Evolutionary conservation across 768 basidiomycete species (phyloP), one percentile per base, ranked within the genome.

Genomic region (Mycena galopus): DNA sequence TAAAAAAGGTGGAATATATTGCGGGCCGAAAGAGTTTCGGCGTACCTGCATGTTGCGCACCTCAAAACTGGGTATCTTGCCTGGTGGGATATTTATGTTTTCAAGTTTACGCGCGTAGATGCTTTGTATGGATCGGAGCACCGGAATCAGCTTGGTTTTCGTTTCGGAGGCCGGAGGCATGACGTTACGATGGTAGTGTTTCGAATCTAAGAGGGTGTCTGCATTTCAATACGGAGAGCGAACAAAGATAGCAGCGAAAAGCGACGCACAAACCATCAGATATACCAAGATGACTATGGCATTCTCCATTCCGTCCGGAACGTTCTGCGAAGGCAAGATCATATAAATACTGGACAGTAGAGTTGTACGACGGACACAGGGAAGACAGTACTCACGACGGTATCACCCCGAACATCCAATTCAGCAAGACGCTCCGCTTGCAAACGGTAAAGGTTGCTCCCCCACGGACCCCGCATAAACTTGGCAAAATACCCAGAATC

Each of bases 211-310:
- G 33, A 21, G 12, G 19, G 29, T 11, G 12, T 12, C 51, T 19
- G 32, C n/a, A 59, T 6, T 12, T 59, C 11, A 25, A 35, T 23
- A 6, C 10, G 5, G 33, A 33, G 30, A 58, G 11, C n/a, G 16
- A 33, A 37, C 21, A 42, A n/a, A 30, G 10, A 10, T 7, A 2
- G 21, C 4, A 8, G 11, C 9, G 42, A 14, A 44, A 44, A 44
- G 32, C 19, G 23, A 65, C 64, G 51, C 64, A 65, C 64, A 65
- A 56, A 65, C 64, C 53, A 65, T 65, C 25, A 65, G 33, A 12
- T 29, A 65, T 4, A 56, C 37, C 21, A 65, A 30, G 4, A 65
- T 56, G 7, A 19, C 64, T 5, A 42, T 39, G 12, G 50, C 23
- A 21, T 25, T n/a, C 27, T 65, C 64, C 64, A 65, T 65, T 23